These are phyloP conservation scores for Huntiella moniliformis DNA, from an alignment of 2,329 filamentous ascomycete species.

Conservation along the genomic window DNA sequence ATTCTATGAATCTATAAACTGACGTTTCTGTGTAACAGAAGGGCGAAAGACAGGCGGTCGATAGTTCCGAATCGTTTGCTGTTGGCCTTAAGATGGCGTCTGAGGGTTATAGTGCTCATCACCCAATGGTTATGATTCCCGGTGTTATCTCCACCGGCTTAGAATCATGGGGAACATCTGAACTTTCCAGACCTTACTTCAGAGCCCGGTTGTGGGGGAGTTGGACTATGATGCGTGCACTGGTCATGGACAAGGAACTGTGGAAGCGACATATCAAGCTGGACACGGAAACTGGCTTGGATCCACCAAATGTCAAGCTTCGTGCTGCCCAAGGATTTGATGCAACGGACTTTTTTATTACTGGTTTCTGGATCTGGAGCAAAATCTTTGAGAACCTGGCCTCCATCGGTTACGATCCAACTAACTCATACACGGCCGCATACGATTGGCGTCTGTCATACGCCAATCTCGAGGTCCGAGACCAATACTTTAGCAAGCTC, in stretches of 20 bases:
- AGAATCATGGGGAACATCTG: slow-evolving; percentile 88
- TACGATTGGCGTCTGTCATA: slow-evolving; percentile 92
- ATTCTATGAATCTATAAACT: neutral
- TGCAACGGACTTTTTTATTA: slow-evolving; percentile 87
- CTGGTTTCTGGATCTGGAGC: slow-evolving; percentile 96
- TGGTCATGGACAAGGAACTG: slow-evolving; percentile 78
- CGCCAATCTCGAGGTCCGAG: slow-evolving; percentile 68
- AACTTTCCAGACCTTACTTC: slow-evolving; percentile 75
- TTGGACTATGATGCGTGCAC: slow-evolving; percentile 95
- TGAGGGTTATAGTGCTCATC: slow-evolving; percentile 63
- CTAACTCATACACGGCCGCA: slow-evolving; percentile 48
- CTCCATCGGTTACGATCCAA: slow-evolving; percentile 86
- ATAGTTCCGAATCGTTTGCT: slow-evolving; percentile 85
- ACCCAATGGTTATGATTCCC: slow-evolving; percentile 91
- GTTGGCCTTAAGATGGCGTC: slow-evolving; percentile 67
- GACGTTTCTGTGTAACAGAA: slow-evolving; percentile 31
- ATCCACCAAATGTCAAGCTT: slow-evolving; percentile 77
- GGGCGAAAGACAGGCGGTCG: slow-evolving; percentile 62
- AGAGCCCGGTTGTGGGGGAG: slow-evolving; percentile 89
- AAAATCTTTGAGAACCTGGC: slow-evolving; percentile 96
- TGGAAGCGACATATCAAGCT: slow-evolving; percentile 98
- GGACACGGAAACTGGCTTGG: slow-evolving; percentile 75
- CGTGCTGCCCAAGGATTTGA: slow-evolving; percentile 92
- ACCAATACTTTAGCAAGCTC: slow-evolving; percentile 83
- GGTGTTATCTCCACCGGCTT: slow-evolving; percentile 94